Conservation (phyloP, 2,329 filamentous ascomycete genomes). For the Domatiomyces globalis region DNA sequence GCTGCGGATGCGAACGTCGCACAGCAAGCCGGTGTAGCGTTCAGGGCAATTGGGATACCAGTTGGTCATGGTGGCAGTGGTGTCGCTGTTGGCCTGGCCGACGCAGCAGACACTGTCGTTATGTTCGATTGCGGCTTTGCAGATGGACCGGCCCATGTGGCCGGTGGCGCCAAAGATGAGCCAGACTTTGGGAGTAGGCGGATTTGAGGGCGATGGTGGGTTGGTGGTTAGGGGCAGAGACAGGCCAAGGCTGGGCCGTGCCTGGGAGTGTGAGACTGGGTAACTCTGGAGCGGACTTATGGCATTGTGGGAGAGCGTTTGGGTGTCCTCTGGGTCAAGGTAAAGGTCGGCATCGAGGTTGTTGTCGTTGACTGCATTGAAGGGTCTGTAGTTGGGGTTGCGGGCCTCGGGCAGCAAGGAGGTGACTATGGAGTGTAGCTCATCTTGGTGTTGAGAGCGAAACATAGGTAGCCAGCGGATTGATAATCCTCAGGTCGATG, state of each 20-base stretch:
- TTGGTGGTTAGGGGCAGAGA: slow-evolving; percentile 73
- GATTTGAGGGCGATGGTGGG: slow-evolving; percentile 58
- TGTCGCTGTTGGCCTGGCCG: slow-evolving; percentile 67
- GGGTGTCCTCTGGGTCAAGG: not conserved
- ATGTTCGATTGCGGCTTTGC: slow-evolving; percentile 64
- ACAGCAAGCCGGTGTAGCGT: slow-evolving; percentile 61
- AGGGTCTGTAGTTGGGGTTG: too few relatives aligned
- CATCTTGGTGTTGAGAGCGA: not conserved
- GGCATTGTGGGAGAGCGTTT: not conserved
- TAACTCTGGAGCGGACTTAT: not conserved
- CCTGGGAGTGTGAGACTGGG: not conserved
- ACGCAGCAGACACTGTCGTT: slow-evolving; percentile 78
- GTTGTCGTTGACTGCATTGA: not conserved
- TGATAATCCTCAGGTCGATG: not conserved
- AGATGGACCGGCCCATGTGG: slow-evolving; percentile 84
- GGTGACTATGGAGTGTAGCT: not conserved
- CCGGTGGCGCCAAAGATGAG: slow-evolving; percentile 93
- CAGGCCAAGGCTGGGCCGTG: slow-evolving; percentile 19
- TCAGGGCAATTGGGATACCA: slow-evolving; percentile 45
- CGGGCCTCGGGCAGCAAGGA: not conserved
- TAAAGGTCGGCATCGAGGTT: not conserved
- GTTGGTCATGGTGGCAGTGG: slow-evolving; percentile 54
- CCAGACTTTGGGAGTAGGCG: slow-evolving; percentile 69
- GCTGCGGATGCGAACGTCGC: slow-evolving; percentile 71
- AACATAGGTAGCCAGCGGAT: not conserved